These are phyloP conservation scores for Metschnikowia reukaufii DNA, from an alignment of 805 yeast genomes.

Conservation along the genomic window DNA sequence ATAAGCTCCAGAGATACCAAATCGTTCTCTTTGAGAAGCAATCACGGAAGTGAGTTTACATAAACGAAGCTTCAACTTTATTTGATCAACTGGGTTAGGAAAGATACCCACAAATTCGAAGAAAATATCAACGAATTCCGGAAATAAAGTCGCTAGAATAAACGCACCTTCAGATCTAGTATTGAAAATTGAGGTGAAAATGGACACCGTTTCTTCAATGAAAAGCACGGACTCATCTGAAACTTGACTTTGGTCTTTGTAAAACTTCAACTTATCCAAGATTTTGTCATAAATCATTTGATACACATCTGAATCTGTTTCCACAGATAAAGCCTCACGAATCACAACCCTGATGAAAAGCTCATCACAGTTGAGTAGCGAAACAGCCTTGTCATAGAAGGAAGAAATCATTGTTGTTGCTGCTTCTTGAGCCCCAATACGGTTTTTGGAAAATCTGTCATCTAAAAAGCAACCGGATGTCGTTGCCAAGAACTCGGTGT, in stretches of 20 bases:
- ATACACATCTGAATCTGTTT: constrained; percentile 59
- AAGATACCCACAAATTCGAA: constrained; percentile 30
- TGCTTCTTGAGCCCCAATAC: constrained; percentile 25
- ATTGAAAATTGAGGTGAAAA: constrained; percentile 42
- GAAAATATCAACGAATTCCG: constrained; percentile 28
- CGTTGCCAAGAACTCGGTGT: constrained; percentile 72
- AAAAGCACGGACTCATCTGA: constrained; percentile 36
- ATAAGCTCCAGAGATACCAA: constrained; percentile 46
- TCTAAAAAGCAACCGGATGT: constrained; percentile 61
- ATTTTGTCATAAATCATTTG: constrained; percentile 49
- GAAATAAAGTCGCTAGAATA: constrained; percentile 31
- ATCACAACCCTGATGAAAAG: constrained; percentile 65
- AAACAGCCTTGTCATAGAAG: constrained; percentile 52
- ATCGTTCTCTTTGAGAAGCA: constrained; percentile 32
- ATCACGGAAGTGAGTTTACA: constrained; percentile 39
- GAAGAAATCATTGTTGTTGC: constrained; percentile 40
- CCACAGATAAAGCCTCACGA: constrained; percentile 67
- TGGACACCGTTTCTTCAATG: constrained; percentile 50
- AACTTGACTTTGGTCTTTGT: constrained; percentile 27
- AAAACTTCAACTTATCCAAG: constrained; percentile 34
- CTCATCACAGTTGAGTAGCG: constrained; percentile 48
- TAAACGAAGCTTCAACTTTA: constrained; percentile 44
- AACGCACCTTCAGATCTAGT: constrained; percentile 38
- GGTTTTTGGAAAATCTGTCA: constrained; percentile 26
- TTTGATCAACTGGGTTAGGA: constrained; percentile 28